phyloP scores from a whole-genome alignment of 83 land plant species.

The Picea abies region DNA sequence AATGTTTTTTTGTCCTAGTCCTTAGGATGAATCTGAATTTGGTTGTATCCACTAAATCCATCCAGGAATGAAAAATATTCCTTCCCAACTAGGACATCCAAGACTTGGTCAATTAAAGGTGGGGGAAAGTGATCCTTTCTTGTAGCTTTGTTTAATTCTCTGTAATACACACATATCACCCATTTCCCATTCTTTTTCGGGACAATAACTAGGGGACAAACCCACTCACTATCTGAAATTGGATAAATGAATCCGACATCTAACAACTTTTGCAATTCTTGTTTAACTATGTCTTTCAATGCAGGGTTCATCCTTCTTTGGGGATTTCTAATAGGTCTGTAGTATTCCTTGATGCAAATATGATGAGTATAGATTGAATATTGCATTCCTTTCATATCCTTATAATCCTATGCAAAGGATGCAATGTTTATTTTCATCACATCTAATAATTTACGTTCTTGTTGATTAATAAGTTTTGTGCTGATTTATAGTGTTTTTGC shows the following conservation, averaged over 20 bases:
- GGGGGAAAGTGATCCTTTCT: background rate
- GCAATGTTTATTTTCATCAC: too few relatives aligned
- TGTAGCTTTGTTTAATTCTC: background rate
- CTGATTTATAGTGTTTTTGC: too few relatives aligned
- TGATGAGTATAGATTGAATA: background rate
- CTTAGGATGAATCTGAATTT: background rate
- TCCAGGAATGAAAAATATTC: background rate
- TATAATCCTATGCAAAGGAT: too few relatives aligned
- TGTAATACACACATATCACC: background rate
- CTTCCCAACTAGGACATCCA: background rate
- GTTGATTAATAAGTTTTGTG: too few relatives aligned
- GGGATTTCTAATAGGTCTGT: background rate
- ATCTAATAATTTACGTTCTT: too few relatives aligned
- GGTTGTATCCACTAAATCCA: background rate
- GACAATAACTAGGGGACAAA: background rate
- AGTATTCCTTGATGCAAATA: background rate
- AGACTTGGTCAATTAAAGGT: background rate
- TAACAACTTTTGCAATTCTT: background rate
- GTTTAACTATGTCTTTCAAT: background rate
- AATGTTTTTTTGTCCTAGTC: too few relatives aligned
- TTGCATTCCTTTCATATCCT: too few relatives aligned
- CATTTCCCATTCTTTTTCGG: background rate
- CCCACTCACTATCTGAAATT: background rate
- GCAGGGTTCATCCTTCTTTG: background rate
- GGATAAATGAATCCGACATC: background rate